Evolutionary conservation across 306 rosid species (phyloP), one percentile per base, ranked within the genome.

Genomic region (Senna siamea): DNA sequence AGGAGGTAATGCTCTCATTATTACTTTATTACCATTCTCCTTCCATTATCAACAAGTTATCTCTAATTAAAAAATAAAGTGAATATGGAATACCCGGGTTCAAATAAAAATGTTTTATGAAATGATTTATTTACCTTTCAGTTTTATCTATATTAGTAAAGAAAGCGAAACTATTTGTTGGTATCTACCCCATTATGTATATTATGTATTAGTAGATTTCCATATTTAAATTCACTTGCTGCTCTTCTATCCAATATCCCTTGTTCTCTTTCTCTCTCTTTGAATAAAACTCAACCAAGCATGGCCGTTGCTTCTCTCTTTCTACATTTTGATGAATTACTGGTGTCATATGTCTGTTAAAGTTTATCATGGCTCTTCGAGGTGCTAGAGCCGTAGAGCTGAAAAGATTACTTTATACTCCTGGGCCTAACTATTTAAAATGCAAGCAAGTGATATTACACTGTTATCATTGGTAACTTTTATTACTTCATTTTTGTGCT

Each of bases 181-280:
- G 51, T 23, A 62, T 51, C 44, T 0, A 6, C 40, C 23, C n/a
- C 34, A 18, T n/a, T n/a, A n/a, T n/a, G n/a, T n/a, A n/a, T n/a
- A n/a, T n/a, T n/a, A n/a, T n/a, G n/a, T n/a, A n/a, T n/a, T n/a
- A n/a, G n/a, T n/a, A n/a, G n/a, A n/a, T n/a, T n/a, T n/a, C n/a
- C n/a, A n/a, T n/a, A 40, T 72, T 15, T 50, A 17, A 50, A 17
- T 50, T 50, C 55, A 5, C 19, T 52, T 19, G 19, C 59, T 18
- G 15, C 66, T 65, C 66, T 78, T 71, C 61, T 28, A 40, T 40
- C 13, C 20, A 61, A 41, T 19, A 52, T 70, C 57, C 52, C 48
- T 19, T 51, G 47, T 61, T 60, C 3, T 8, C 11, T 51, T 32
- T 70, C 15, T 60, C 37, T 9, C 4, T 52, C 44, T 70, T 10